These are phyloP conservation scores for Verbascum thapsus DNA, from an alignment of 257 asterid species.

Conservation along the genomic window DNA sequence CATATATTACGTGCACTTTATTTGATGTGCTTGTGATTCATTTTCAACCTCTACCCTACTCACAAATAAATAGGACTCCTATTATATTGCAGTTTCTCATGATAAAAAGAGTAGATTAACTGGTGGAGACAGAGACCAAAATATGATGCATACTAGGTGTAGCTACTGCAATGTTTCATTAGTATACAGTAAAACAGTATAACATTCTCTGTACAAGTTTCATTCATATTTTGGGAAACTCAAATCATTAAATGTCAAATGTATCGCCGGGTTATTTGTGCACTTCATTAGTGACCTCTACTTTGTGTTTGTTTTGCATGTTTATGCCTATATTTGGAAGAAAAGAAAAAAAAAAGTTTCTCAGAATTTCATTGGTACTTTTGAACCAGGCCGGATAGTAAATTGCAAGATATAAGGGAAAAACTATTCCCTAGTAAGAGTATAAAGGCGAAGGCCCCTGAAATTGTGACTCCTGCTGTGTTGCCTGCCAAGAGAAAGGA, in stretches of 20 bases:
- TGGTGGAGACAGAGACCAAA: slow-evolving; percentile 9
- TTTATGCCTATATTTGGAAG: not conserved
- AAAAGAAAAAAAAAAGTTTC: not conserved
- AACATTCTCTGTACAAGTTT: not conserved
- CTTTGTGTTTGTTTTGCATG: slow-evolving; percentile 5
- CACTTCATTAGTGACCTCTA: not conserved
- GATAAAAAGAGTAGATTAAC: slow-evolving; percentile 5
- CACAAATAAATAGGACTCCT: not conserved
- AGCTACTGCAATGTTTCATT: slow-evolving; percentile 2
- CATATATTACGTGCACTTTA: not conserved
- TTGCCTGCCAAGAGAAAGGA: slow-evolving; percentile 66
- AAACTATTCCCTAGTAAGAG: slow-evolving; percentile 63
- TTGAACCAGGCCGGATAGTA: slow-evolving; percentile 56
- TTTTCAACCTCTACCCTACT: not conserved
- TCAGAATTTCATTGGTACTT: slow-evolving; percentile 19
- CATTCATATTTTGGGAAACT: not conserved
- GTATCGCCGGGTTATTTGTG: not conserved
- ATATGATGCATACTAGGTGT: too few relatives aligned
- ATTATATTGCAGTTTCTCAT: not conserved
- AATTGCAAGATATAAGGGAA: slow-evolving; percentile 54
- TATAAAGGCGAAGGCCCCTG: slow-evolving; percentile 43
- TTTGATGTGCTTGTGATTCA: not conserved
- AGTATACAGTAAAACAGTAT: not conserved
- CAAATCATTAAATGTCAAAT: not conserved
- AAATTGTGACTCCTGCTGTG: slow-evolving; percentile 41